These are phyloP conservation scores for Dichotomocladium elegans DNA, from an alignment of 371 early-diverging fungal species.

Conservation along the genomic window DNA sequence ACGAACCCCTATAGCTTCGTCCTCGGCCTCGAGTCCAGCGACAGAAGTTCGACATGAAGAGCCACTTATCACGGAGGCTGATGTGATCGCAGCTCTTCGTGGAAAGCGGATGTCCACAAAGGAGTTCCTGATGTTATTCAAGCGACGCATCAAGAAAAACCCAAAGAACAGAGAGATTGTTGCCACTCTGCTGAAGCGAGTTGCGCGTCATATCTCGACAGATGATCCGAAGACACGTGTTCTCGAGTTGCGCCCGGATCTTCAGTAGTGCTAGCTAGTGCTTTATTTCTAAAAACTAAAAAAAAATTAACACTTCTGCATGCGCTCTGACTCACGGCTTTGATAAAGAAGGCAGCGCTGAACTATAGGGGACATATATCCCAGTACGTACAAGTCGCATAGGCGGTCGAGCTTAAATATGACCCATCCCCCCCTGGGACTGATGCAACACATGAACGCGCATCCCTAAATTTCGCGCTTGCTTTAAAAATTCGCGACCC, in stretches of 20 bases:
- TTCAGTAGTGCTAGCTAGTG: no score
- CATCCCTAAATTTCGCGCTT: no score
- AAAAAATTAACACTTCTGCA: no score
- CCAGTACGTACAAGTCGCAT: no score
- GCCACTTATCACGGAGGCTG: conserved; percentile 64
- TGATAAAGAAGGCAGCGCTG: no score
- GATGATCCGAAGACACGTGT: conserved; percentile 39
- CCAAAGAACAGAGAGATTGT: conserved; percentile 58
- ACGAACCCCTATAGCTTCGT: background rate
- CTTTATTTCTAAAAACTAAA: no score
- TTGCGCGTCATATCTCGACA: conserved; percentile 50
- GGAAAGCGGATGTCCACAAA: conserved; percentile 60
- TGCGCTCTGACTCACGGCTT: no score
- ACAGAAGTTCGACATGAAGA: conserved; percentile 19
- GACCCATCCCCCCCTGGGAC: no score
- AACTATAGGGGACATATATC: no score
- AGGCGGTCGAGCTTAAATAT: no score
- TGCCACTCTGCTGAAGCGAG: conserved; percentile 56
- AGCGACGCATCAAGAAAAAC: conserved; percentile 66
- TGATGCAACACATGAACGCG: no score
- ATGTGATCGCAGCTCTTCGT: conserved; percentile 58
- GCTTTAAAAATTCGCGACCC: no score
- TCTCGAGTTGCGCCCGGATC: conserved; percentile 49
- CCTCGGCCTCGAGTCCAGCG: conserved; percentile 2
- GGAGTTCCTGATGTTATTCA: conserved; percentile 62